Percentiles rank a stretch among this genome's conserved stretches.
These are phyloP conservation scores for Camelina hispida DNA, from an alignment of 345 rosid genomes.

Conservation along the genomic window DNA sequence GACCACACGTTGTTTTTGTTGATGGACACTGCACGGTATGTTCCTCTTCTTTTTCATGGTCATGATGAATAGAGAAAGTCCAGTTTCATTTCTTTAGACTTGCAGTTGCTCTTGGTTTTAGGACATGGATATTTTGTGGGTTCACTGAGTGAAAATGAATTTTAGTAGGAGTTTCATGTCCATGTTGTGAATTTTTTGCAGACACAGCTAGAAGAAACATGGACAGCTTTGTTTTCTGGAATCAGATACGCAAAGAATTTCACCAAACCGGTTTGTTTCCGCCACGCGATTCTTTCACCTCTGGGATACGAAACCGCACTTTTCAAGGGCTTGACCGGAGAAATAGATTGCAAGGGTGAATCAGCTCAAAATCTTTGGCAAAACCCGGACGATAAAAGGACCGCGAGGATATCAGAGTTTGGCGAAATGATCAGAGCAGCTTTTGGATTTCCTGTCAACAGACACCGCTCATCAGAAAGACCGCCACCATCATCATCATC, in stretches of 20 bases:
- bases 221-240: slow-evolving; percentile 88
- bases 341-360: slow-evolving; percentile 67
- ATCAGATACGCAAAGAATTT: slow-evolving; percentile 77
- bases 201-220: slow-evolving; percentile 87
- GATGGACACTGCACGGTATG: slow-evolving; percentile 88
- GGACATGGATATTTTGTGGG: neutral
- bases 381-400: slow-evolving; percentile 62
- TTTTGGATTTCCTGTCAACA: slow-evolving; percentile 68
- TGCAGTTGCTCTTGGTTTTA: slow-evolving; percentile 3
- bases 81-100: slow-evolving; percentile 2
- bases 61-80: neutral
- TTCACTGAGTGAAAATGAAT: neutral
- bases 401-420: slow-evolving; percentile 83
- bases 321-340: slow-evolving; percentile 72
- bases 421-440: slow-evolving; percentile 94
- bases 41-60: slow-evolving; percentile 27
- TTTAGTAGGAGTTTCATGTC: slow-evolving; percentile 10
- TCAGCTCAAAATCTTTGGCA: slow-evolving; percentile 69
- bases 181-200: slow-evolving; percentile 44
- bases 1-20: slow-evolving; percentile 80
- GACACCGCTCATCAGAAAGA: slow-evolving; percentile 55
- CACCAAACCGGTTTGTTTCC: slow-evolving; percentile 79
- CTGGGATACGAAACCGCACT: slow-evolving; percentile 87
- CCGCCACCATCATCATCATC: slow-evolving; percentile 30
- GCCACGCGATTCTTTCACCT: slow-evolving; percentile 80